Evolutionary conservation across 2,329 filamentous ascomycete genomes (phyloP), one percentile per base, ranked within the genome.

Genomic region (Malbranchea zuffiana): DNA sequence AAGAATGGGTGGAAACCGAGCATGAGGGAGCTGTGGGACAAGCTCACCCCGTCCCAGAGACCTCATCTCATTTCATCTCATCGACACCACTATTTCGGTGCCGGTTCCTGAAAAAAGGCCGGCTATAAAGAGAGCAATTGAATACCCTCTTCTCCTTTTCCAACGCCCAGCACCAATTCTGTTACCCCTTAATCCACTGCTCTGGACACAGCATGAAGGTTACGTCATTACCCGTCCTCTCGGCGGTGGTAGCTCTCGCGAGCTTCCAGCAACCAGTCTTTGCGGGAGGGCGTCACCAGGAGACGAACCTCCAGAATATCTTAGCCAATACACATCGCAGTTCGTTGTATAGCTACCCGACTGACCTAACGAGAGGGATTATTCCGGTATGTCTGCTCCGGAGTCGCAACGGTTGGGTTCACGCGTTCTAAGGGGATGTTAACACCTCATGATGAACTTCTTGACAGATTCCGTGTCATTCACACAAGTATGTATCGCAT

Each of bases 321-420:
- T 52, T 78, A 35, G 59, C 63, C 37, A 68, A 74, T 46, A 73
- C 71, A 4, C 64, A 72, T 47, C 54, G 61, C 15, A 66, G 63
- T 31, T 56, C 64, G 6, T 59, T 68, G 13, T 77, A 77, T 54
- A 63, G 54, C 12, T 78, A 78, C 54, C 74, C 74, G 0, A 78
- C 74, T 0, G 70, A 74, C 48, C 60, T 78, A 13, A 78, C 74
- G 1, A 64, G 73, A 42, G 72, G 66, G 1, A 74, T 78, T 42
- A 49, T 75, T 19, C 74, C 74, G 26, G 68, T 72, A 48, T 49
- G 62, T 59, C 17, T 16, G 24, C n/a, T 16, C 15, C 21, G 21
- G 7, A n/a, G 19, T n/a, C 7, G 12, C 20, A 16, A 37, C 4
- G 36, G 32, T 45, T 20, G 29, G 28, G 29, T 50, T 53, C 23